Evolutionary conservation across 495 filamentous ascomycete species (phyloP).

Genomic region (Annulohypoxylon nitens): DNA sequence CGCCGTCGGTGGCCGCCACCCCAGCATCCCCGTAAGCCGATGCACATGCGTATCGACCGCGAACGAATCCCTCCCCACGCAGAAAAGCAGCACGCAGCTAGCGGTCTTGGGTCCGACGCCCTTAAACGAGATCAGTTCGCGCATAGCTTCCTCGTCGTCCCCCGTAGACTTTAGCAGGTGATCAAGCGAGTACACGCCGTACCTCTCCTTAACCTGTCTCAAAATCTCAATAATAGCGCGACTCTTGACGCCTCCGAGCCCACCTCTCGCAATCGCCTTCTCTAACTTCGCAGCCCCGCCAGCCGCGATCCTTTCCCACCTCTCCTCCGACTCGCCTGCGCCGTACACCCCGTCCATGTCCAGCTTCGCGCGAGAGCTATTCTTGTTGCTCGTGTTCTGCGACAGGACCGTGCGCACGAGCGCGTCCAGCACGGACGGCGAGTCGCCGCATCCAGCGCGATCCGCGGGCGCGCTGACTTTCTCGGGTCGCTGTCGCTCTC

Average conservation of each 20-base stretch:
- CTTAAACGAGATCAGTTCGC: slow-evolving; percentile 75
- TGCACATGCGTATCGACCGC: slow-evolving; percentile 89
- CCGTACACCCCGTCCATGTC: slow-evolving; percentile 80
- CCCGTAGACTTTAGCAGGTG: slow-evolving; percentile 69
- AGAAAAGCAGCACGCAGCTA: slow-evolving; percentile 83
- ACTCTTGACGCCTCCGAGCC: slow-evolving; percentile 78
- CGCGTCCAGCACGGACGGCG: slow-evolving; percentile 87
- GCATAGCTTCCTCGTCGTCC: slow-evolving; percentile 75
- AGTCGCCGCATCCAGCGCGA: slow-evolving; percentile 85
- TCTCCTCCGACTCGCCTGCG: slow-evolving; percentile 68
- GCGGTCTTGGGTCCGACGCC: slow-evolving; percentile 93
- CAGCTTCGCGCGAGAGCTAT: slow-evolving; percentile 76
- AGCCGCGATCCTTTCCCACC: slow-evolving; percentile 80
- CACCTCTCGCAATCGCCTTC: slow-evolving; percentile 79
- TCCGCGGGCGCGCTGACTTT: slow-evolving; percentile 74
- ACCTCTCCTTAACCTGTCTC: slow-evolving; percentile 75
- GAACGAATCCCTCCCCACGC: slow-evolving; percentile 77
- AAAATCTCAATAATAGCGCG: slow-evolving; percentile 80
- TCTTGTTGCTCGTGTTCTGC: slow-evolving; percentile 75
- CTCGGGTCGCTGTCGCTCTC: slow-evolving; percentile 70
- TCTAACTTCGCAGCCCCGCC: slow-evolving; percentile 73
- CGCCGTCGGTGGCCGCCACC: slow-evolving; percentile 75
- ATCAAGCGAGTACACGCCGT: slow-evolving; percentile 74
- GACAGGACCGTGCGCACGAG: slow-evolving; percentile 83
- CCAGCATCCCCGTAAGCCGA: slow-evolving; percentile 80